Percentiles rank a stretch among this genome's conserved stretches.
Evolutionary conservation across 1,284 basidiomycete species (phyloP).

Genomic region (Melanopsichium pennsylvanicum): DNA sequence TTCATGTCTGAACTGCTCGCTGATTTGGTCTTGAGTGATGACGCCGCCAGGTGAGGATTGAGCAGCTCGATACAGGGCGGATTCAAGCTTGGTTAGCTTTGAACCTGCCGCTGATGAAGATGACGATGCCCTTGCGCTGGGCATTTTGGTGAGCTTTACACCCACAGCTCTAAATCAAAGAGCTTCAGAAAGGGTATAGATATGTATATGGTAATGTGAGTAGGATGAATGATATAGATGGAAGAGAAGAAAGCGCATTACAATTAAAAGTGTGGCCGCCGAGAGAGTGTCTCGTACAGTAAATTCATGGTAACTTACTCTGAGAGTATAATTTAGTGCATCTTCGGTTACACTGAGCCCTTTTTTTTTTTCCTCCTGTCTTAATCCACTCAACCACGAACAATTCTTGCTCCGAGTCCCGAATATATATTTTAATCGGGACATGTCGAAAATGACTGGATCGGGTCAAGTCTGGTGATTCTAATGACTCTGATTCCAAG

Average conservation of each 20-base stretch:
- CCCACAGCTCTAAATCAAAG: too few species aligned
- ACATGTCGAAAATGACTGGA: neutral
- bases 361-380: neutral
- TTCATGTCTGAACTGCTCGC: conserved; percentile 37
- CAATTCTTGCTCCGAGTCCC: conserved; percentile 1
- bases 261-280: too few species aligned
- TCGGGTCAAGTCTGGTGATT: conserved; percentile 11
- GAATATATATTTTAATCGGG: conserved; percentile 1
- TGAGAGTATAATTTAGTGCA: neutral
- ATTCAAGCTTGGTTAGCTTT: conserved; percentile 51
- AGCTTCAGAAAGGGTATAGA: too few species aligned
- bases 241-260: too few species aligned
- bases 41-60: conserved; percentile 29
- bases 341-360: neutral
- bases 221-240: too few species aligned
- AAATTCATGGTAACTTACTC: too few species aligned
- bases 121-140: conserved; percentile 31
- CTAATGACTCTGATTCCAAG: conserved; percentile 12
- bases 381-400: too few species aligned
- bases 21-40: conserved; percentile 54
- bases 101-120: conserved; percentile 20
- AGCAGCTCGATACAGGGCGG: conserved; percentile 42
- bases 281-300: too few species aligned
- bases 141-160: conserved; percentile 16
- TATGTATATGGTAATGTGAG: too few species aligned